These are phyloP conservation scores for Quaeritorhiza haematococci DNA, from an alignment of 371 early-diverging fungal genomes.

Conservation along the genomic window DNA sequence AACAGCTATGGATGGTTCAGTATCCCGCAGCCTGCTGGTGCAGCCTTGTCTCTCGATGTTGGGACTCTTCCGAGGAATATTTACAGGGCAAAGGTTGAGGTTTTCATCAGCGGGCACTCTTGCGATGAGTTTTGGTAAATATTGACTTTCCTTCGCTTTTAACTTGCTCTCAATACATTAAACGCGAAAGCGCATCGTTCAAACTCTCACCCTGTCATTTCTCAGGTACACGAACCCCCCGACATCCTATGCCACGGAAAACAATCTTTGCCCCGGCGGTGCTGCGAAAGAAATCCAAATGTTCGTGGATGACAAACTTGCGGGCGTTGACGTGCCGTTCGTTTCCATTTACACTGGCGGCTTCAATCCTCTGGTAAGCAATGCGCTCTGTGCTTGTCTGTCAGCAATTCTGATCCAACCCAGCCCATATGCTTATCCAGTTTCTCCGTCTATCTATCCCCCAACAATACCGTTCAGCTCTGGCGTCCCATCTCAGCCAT, in stretches of 20 bases:
- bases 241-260: slow-evolving; percentile 15
- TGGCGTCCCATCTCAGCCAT: slow-evolving; percentile 2
- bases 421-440: neutral
- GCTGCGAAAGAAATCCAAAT: slow-evolving; percentile 25
- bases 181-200: no score
- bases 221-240: slow-evolving; percentile 25
- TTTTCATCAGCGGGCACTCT: neutral
- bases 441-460: neutral
- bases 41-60: no score
- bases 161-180: neutral
- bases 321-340: slow-evolving; percentile 18
- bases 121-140: neutral
- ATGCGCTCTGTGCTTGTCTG: neutral
- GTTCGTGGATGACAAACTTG: slow-evolving; percentile 18
- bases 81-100: neutral
- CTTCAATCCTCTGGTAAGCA: slow-evolving; percentile 18
- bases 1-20: no score
- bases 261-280: slow-evolving; percentile 20
- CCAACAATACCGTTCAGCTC: neutral
- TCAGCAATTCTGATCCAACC: no score
- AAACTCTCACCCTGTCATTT: no score
- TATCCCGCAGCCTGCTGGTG: no score
- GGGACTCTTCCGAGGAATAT: neutral
- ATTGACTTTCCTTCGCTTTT: neutral
- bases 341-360: slow-evolving; percentile 29